Conservation (phyloP, 1,284 basidiomycete genomes). For the Entoloma clypeatum region DNA sequence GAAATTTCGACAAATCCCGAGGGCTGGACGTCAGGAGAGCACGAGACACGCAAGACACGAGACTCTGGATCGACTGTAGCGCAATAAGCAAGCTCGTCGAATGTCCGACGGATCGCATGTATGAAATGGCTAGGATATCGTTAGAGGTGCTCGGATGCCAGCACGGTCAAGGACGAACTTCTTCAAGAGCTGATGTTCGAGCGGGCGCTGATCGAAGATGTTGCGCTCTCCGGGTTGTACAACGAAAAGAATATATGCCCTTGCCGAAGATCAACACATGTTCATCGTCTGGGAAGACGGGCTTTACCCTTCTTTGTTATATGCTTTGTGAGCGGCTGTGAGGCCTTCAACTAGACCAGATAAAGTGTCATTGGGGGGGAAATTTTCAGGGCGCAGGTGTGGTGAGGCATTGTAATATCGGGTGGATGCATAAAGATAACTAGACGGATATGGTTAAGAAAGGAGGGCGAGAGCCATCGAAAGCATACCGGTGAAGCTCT, state of each 20-base stretch:
- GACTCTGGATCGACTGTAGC: slow-evolving; percentile 46
- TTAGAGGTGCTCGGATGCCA: slow-evolving; percentile 4
- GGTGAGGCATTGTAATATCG: slow-evolving; percentile 63
- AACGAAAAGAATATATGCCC: slow-evolving; percentile 82
- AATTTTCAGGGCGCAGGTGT: slow-evolving; percentile 49
- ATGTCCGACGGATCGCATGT: slow-evolving; percentile 70
- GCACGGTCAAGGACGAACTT: slow-evolving; percentile 41
- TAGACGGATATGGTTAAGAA: slow-evolving; percentile 26
- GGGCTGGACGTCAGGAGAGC: slow-evolving; percentile 31
- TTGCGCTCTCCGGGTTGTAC: slow-evolving; percentile 92
- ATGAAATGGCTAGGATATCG: slow-evolving; percentile 58
- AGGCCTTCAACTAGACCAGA: slow-evolving; percentile 73
- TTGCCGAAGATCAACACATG: slow-evolving; percentile 25
- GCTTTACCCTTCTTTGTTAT: slow-evolving; percentile 52
- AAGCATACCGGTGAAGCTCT: slow-evolving; percentile 71
- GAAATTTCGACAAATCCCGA: slow-evolving; percentile 60
- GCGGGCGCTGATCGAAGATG: slow-evolving; percentile 88
- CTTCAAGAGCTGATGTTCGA: slow-evolving; percentile 85
- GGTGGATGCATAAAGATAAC: slow-evolving; percentile 66
- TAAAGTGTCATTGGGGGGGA: slow-evolving; percentile 76
- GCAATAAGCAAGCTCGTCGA: slow-evolving; percentile 58
- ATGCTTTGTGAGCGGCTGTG: slow-evolving; percentile 76
- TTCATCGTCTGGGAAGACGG: neutral
- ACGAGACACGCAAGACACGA: slow-evolving; percentile 43
- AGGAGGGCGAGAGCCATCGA: neutral